Evolutionary conservation across 2,329 filamentous ascomycete species (phyloP).

Genomic region (Colletotrichum destructivum): DNA sequence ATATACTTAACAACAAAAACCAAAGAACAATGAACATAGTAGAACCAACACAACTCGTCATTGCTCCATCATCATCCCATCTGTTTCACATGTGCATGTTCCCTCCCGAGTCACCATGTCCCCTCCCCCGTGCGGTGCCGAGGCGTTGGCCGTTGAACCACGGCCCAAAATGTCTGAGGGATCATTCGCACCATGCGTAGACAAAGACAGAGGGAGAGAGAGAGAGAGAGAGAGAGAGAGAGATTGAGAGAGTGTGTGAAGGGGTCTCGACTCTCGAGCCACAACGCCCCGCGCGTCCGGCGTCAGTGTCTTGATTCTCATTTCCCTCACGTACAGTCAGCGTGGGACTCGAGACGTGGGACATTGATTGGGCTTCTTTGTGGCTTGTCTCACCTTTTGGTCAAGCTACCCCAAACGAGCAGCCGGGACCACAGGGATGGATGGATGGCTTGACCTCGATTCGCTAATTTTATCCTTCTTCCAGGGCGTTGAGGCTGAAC

Average conservation of each 20-base stretch:
- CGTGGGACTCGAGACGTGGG: background rate
- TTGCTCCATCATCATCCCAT: background rate
- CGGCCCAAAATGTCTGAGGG: constrained; percentile 29
- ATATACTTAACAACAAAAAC: background rate
- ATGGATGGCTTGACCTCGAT: background rate
- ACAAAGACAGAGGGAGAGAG: background rate
- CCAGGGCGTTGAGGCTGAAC: background rate
- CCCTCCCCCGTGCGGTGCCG: no score
- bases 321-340: background rate
- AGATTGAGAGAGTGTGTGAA: no score
- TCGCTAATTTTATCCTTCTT: background rate
- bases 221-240: no score
- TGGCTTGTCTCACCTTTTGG: background rate
- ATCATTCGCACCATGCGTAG: background rate
- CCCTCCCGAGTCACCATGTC: no score
- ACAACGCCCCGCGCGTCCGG: constrained; percentile 7
- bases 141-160: background rate
- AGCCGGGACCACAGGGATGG: no score
- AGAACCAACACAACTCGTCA: background rate
- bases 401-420: background rate
- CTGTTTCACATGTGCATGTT: background rate
- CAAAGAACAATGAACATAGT: background rate
- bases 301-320: background rate
- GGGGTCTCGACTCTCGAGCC: no score
- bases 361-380: background rate